Evolutionary conservation across 257 asterid genomes (phyloP), one percentile per base, ranked within the genome.

Genomic region (Solanum habrochaites): DNA sequence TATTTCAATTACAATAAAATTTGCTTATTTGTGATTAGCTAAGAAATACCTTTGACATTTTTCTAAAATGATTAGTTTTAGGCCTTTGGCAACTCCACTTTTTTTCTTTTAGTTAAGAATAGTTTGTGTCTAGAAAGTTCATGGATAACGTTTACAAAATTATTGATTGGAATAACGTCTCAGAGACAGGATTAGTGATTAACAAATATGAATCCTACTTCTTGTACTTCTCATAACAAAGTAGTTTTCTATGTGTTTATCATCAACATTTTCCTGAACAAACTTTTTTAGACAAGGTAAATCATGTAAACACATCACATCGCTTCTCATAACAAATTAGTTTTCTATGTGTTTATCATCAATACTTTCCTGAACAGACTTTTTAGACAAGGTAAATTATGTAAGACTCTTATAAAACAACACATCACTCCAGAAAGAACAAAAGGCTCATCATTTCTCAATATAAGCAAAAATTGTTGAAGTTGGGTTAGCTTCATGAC

Each of bases 61-160:
- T 23, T 67, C 5, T 29, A 31, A 70, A 72, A 18, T 71, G 45
- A 6, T 71, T 37, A 20, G 9, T 35, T 70, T 72, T 7, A 47
- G 74, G 29, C 47, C 47, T 72, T 35, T 16, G 0, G 9, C 80
- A 35, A 72, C 10, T 72, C 29, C 40, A 72, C 8, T 72, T 0
- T 72, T 8, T 12, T 31, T 16, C 4, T 18, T 69, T 7, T 23
- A 29, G 69, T 0, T 0, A 23, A 0, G 69, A 60, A 23, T 60
- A 0, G 29, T 60, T 23, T 21, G 29, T 60, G 14, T n/a, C 35
- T 25, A 25, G 0, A 0, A 64, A 64, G 31, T 64, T 64, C 31
- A 64, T n/a, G 72, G 0, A 12, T 66, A 66, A 66, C 37, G 73
- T 12, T 62, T 66, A 10, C 11, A 13, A 27, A 27, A 66, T n/a